Percentiles rank a stretch among this genome's conserved stretches.
Conservation (phyloP, 148 eudicot species). For the Rhododendron molle region DNA sequence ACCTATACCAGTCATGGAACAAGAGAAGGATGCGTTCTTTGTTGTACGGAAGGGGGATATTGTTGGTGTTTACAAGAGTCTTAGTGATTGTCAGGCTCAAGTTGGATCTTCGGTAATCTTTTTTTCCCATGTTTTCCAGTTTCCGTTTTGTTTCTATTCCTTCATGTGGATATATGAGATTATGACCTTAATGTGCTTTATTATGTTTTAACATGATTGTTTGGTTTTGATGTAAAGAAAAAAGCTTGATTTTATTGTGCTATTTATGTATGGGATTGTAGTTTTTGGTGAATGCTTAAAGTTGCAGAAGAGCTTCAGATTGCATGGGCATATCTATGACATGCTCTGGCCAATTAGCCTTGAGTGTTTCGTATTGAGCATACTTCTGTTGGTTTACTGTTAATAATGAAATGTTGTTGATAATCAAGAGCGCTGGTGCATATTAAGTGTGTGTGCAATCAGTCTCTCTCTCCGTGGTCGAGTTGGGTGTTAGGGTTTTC, state of each 20-base stretch:
- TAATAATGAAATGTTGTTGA: not conserved
- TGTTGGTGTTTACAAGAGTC: conserved; percentile 61
- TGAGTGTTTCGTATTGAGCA: not conserved
- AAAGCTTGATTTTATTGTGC: not conserved
- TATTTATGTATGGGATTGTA: not conserved
- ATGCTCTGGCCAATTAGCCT: not conserved
- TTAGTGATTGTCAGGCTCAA: conserved; percentile 67
- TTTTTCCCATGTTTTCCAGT: not conserved
- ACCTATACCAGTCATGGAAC: conserved; percentile 22
- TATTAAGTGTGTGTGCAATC: not conserved
- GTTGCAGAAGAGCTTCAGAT: not conserved
- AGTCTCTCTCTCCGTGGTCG: too few species aligned
- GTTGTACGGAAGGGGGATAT: conserved; percentile 70
- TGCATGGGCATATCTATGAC: not conserved
- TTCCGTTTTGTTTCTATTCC: not conserved
- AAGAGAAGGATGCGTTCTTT: conserved; percentile 49
- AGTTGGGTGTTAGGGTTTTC: too few species aligned
- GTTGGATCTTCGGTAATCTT: conserved; percentile 56
- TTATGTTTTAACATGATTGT: not conserved
- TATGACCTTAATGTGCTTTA: not conserved
- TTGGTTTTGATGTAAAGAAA: not conserved
- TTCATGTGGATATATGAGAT: not conserved
- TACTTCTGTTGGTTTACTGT: not conserved
- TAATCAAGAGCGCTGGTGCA: not conserved
- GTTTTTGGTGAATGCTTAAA: not conserved